Percentiles rank a stretch among this genome's conserved stretches.
Conservation (phyloP, 768 basidiomycete species). For the Leucosporidium scottii region DNA sequence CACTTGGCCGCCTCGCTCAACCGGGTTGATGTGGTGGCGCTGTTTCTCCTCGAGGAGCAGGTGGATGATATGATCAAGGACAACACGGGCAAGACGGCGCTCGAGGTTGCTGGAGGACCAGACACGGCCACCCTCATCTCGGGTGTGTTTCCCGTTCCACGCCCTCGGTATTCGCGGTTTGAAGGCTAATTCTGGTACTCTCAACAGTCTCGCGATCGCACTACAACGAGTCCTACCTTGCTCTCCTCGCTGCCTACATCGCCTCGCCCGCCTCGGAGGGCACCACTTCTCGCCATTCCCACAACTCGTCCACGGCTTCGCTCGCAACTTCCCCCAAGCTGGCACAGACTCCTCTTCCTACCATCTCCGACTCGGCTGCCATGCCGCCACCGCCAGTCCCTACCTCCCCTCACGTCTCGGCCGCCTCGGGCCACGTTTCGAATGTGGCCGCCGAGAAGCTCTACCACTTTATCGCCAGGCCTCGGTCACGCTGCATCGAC, state of each 20-base stretch:
- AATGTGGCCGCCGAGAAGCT: constrained; percentile 20
- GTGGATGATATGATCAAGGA: constrained; percentile 75
- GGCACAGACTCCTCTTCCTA: neutral
- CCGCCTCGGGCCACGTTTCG: constrained; percentile 36
- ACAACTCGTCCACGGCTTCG: constrained; percentile 4
- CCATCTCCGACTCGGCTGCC: neutral
- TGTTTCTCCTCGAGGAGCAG: constrained; percentile 69
- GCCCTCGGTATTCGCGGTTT: constrained; percentile 31
- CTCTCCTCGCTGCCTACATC: constrained; percentile 33
- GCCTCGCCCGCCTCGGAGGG: constrained; percentile 15
- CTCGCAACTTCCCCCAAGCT: neutral
- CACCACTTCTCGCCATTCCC: constrained; percentile 4
- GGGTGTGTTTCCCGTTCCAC: constrained; percentile 44
- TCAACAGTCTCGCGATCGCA: constrained; percentile 60
- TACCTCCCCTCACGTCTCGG: constrained; percentile 45
- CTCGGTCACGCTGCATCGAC: constrained; percentile 64
- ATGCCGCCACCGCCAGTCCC: constrained; percentile 60
- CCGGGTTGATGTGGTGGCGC: constrained; percentile 60
- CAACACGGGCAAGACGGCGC: constrained; percentile 56
- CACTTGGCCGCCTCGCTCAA: constrained; percentile 68
- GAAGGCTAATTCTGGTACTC: constrained; percentile 29
- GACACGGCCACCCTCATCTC: constrained; percentile 63
- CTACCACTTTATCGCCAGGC: constrained; percentile 55
- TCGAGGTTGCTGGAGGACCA: constrained; percentile 64
- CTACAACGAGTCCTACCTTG: constrained; percentile 34